phyloP scores from a whole-genome alignment of 306 rosid species.

The Carpinus viminea region DNA sequence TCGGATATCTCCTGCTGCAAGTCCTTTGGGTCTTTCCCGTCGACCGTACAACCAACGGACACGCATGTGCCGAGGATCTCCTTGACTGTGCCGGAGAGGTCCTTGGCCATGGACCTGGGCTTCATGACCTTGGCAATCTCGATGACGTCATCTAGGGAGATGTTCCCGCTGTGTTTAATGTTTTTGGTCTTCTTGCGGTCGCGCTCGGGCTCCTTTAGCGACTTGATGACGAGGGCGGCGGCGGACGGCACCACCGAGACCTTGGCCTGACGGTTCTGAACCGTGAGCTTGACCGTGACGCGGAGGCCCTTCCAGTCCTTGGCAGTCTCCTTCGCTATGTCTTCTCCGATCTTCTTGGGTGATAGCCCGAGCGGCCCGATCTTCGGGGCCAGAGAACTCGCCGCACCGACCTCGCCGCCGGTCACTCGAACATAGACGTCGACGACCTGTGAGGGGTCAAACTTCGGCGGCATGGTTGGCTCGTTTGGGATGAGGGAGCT shows the following conservation, averaged over 20 bases:
- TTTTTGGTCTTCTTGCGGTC: slow-evolving; percentile 83
- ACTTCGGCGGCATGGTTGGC: slow-evolving; percentile 81
- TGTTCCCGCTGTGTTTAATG: slow-evolving; percentile 81
- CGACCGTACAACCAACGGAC: slow-evolving; percentile 88
- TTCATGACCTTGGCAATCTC: slow-evolving; percentile 82
- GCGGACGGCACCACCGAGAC: slow-evolving; percentile 92
- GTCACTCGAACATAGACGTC: slow-evolving; percentile 88
- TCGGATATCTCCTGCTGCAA: slow-evolving; percentile 79
- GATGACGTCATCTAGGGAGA: slow-evolving; percentile 81
- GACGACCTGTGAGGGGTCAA: slow-evolving; percentile 84
- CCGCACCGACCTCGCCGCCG: slow-evolving; percentile 95
- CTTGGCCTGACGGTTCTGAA: slow-evolving; percentile 92
- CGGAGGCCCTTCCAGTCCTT: slow-evolving; percentile 95
- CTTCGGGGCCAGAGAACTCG: slow-evolving; percentile 90
- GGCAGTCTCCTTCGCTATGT: slow-evolving; percentile 89
- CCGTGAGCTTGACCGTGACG: slow-evolving; percentile 88
- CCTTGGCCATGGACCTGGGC: slow-evolving; percentile 87
- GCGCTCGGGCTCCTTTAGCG: slow-evolving; percentile 86
- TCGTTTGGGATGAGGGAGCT: background rate
- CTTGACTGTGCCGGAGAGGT: slow-evolving; percentile 65
- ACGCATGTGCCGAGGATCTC: slow-evolving; percentile 89
- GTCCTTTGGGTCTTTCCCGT: slow-evolving; percentile 84
- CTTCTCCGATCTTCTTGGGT: slow-evolving; percentile 92
- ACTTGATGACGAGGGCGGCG: slow-evolving; percentile 86
- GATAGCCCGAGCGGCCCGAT: slow-evolving; percentile 94